These are phyloP conservation scores for Tetracladium setigerum DNA, from an alignment of 495 filamentous ascomycete genomes.

Conservation along the genomic window DNA sequence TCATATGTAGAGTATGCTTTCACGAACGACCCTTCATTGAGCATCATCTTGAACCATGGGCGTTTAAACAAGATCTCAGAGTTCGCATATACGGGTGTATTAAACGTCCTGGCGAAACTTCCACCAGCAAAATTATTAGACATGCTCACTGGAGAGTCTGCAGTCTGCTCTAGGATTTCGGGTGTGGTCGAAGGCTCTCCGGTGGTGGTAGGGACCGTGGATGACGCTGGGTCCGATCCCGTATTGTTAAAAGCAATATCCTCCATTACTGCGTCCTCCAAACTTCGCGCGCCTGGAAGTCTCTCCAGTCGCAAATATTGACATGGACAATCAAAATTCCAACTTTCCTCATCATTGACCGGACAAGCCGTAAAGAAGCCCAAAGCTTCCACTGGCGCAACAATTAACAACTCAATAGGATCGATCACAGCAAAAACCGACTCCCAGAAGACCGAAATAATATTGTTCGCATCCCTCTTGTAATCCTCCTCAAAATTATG, in stretches of 20 bases:
- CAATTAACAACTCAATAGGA: constrained; percentile 32
- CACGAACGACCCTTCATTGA: constrained; percentile 24
- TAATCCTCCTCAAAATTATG: background rate
- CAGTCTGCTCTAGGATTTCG: background rate
- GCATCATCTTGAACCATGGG: constrained; percentile 15
- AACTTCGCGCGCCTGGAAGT: background rate
- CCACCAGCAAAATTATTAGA: too few species aligned
- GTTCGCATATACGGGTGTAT: background rate
- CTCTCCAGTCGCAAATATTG: constrained; percentile 33
- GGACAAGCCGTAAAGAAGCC: constrained; percentile 30
- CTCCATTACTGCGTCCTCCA: background rate
- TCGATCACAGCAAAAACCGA: constrained; percentile 33
- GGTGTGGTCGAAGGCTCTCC: background rate
- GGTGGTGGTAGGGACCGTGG: background rate
- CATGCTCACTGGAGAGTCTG: background rate
- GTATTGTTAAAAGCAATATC: background rate
- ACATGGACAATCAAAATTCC: constrained; percentile 30
- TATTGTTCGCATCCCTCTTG: constrained; percentile 11
- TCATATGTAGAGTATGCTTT: constrained; percentile 20
- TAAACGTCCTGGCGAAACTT: too few species aligned
- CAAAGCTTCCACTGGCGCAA: constrained; percentile 33
- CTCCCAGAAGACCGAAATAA: constrained; percentile 32
- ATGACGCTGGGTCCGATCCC: too few species aligned
- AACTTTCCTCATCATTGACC: constrained; percentile 30
- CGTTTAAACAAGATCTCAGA: constrained; percentile 12